phyloP scores from a whole-genome alignment of 2,329 filamentous ascomycete genomes.

The Fusarium liriodendri region DNA sequence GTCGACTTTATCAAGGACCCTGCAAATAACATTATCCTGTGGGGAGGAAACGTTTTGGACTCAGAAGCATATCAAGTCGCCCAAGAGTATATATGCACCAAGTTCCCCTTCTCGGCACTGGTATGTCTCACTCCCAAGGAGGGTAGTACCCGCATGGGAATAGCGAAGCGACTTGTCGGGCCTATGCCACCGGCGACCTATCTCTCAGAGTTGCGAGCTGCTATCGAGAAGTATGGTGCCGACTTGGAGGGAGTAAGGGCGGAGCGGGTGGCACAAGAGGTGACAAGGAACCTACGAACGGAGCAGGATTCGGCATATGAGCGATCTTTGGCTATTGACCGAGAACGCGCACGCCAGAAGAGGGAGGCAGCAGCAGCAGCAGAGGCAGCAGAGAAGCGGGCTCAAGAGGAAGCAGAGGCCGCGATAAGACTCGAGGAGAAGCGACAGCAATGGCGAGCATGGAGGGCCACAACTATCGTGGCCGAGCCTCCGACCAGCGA shows the following conservation, averaged over 20 bases:
- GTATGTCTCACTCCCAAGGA: slow-evolving; percentile 89
- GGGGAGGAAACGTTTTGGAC: slow-evolving; percentile 93
- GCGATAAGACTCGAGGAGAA: slow-evolving; percentile 61
- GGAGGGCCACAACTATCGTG: slow-evolving; percentile 77
- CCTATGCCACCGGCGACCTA: slow-evolving; percentile 77
- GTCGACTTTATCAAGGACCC: slow-evolving; percentile 79
- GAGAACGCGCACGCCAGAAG: slow-evolving; percentile 82
- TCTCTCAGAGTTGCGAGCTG: slow-evolving; percentile 77
- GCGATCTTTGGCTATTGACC: slow-evolving; percentile 86
- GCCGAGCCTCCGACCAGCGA: slow-evolving; percentile 73
- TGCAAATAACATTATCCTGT: slow-evolving; percentile 83
- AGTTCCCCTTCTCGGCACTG: slow-evolving; percentile 89
- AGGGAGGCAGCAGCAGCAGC: slow-evolving; percentile 81
- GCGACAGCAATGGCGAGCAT: slow-evolving; percentile 78
- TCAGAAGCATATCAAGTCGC: slow-evolving; percentile 95
- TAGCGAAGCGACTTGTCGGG: slow-evolving; percentile 82
- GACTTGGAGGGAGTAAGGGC: slow-evolving; percentile 81
- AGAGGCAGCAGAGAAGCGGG: slow-evolving; percentile 72
- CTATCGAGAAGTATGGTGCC: slow-evolving; percentile 80
- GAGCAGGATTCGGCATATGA: slow-evolving; percentile 96
- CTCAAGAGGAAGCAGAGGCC: slow-evolving; percentile 70
- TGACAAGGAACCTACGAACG: slow-evolving; percentile 81
- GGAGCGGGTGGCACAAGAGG: slow-evolving; percentile 82
- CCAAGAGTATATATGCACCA: slow-evolving; percentile 87
- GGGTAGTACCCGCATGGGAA: slow-evolving; percentile 88